Conservation (phyloP, 2,329 filamentous ascomycete genomes). For the Monosporascus ibericus region DNA sequence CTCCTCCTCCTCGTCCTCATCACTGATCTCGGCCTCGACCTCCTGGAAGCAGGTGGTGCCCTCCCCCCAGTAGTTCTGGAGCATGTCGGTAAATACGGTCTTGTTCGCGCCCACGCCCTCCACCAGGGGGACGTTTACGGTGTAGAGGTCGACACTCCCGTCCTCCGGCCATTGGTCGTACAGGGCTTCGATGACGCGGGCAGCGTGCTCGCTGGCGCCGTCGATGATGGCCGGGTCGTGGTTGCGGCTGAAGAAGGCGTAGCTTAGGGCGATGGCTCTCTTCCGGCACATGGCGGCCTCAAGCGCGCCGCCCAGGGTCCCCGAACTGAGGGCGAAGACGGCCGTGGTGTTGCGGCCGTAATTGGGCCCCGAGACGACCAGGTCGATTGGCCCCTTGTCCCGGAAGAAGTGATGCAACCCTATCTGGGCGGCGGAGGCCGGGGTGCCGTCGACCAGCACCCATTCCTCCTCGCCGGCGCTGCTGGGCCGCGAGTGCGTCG, state of each 20-base stretch:
- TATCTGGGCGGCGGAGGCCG: slow-evolving; percentile 76
- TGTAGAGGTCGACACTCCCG: slow-evolving; percentile 72
- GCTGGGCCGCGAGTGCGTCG: slow-evolving; percentile 48
- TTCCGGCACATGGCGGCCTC: slow-evolving; percentile 68
- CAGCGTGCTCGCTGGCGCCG: slow-evolving; percentile 67
- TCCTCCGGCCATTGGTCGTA: slow-evolving; percentile 66
- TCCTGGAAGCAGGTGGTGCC: slow-evolving; percentile 82
- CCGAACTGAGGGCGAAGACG: slow-evolving; percentile 70
- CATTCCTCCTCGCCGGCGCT: slow-evolving; percentile 60
- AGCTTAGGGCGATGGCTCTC: slow-evolving; percentile 75
- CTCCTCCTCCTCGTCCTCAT: slow-evolving; percentile 66
- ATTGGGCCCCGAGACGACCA: slow-evolving; percentile 76
- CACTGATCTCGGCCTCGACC: slow-evolving; percentile 58
- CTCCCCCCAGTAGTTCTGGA: slow-evolving; percentile 86
- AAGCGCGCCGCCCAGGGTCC: slow-evolving; percentile 70
- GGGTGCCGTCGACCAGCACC: slow-evolving; percentile 76
- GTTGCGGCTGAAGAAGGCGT: slow-evolving; percentile 80
- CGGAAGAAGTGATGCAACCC: slow-evolving; percentile 75
- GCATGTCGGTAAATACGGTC: slow-evolving; percentile 75
- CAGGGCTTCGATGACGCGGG: slow-evolving; percentile 74
- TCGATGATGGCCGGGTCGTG: slow-evolving; percentile 79
- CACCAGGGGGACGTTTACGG: slow-evolving; percentile 81
- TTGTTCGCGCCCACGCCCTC: slow-evolving; percentile 66
- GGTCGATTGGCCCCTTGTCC: slow-evolving; percentile 63
- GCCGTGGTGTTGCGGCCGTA: slow-evolving; percentile 79